A percentile compares a stretch with the other conserved stretches of the same genome.
Conservation (phyloP, 2,329 filamentous ascomycete genomes). For the Cercospora zeina region DNA sequence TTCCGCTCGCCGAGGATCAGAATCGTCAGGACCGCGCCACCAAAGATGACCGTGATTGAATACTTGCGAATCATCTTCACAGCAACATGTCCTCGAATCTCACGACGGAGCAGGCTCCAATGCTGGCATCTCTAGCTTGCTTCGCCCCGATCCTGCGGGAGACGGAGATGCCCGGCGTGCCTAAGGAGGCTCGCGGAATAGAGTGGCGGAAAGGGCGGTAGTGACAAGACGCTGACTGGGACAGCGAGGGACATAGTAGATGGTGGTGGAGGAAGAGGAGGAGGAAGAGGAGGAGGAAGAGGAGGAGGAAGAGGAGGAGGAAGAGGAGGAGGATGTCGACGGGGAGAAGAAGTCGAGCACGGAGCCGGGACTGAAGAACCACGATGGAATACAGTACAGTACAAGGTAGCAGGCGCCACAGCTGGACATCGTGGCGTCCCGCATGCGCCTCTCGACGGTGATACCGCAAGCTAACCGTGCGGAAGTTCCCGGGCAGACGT, state of each 20-base stretch:
- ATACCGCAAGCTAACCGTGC: no score
- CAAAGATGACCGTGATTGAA: slow-evolving; percentile 62
- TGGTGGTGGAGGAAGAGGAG: background rate
- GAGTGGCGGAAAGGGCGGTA: background rate
- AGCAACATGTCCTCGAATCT: slow-evolving; percentile 13
- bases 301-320: background rate
- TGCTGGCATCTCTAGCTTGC: slow-evolving; percentile 6
- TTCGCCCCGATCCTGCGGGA: background rate
- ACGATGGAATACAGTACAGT: no score
- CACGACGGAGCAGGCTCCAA: slow-evolving; percentile 2
- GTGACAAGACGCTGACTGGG: slow-evolving; percentile 7
- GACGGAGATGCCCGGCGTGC: background rate
- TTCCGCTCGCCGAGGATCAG: slow-evolving; percentile 64
- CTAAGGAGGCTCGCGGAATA: background rate
- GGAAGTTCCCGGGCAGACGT: no score
- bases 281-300: no score
- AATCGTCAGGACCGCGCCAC: slow-evolving; percentile 59
- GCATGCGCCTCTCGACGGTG: no score
- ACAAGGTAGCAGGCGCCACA: no score
- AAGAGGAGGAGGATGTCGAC: background rate
- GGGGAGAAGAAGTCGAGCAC: background rate
- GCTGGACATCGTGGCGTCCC: no score
- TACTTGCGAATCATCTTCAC: slow-evolving; percentile 27
- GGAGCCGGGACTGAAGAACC: no score
- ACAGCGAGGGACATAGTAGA: slow-evolving; percentile 9